phyloP scores from a whole-genome alignment of 306 rosid species.

The Amphicarpaea edgeworthii region DNA sequence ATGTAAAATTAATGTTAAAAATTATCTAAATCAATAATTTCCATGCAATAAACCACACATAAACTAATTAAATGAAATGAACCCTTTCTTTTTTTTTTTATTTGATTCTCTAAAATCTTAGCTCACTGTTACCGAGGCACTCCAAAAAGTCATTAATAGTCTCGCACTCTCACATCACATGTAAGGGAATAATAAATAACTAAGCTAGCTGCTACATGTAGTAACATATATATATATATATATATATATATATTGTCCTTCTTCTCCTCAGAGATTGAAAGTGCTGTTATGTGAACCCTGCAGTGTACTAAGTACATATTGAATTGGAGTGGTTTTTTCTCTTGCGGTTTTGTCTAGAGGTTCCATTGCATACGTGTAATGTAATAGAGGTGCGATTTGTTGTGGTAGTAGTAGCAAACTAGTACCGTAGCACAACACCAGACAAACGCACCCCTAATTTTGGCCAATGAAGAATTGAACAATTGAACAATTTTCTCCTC shows the following conservation, averaged over 20 bases:
- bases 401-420: background rate
- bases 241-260: background rate
- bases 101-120: constrained; percentile 39
- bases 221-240: too few relatives aligned
- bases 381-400: constrained; percentile 9
- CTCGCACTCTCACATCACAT: constrained; percentile 40
- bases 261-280: background rate
- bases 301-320: constrained; percentile 7
- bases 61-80: constrained; percentile 43
- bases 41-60: too few relatives aligned
- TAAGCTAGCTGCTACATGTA: background rate
- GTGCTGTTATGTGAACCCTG: background rate
- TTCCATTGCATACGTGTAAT: constrained; percentile 23
- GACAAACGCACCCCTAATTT: constrained; percentile 22
- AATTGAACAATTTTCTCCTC: background rate
- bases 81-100: constrained; percentile 27
- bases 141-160: constrained; percentile 31
- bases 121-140: constrained; percentile 38
- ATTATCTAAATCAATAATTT: too few relatives aligned
- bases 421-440: background rate
- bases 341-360: constrained; percentile 1
- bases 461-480: too few relatives aligned
- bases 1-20: too few relatives aligned
- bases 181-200: background rate
- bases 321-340: background rate